These are phyloP conservation scores for Malassezia yamatoensis DNA, from an alignment of 1,284 basidiomycete genomes.

Conservation along the genomic window DNA sequence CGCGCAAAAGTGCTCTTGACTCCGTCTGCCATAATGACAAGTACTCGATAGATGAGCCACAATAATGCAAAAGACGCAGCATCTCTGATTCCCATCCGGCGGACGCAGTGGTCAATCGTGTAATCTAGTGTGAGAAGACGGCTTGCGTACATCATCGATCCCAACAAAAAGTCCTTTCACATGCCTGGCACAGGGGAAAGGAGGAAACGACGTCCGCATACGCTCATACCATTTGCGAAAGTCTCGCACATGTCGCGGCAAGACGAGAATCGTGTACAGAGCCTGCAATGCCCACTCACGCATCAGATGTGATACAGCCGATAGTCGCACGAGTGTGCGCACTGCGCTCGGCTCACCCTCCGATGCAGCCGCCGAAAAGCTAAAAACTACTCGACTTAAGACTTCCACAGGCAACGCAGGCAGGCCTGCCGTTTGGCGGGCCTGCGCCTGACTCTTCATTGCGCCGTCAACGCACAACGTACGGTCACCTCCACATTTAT, in stretches of 20 bases:
- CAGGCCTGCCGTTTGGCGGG: slow-evolving; percentile 6
- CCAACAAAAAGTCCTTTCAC: slow-evolving; percentile 31
- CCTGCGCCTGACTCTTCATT: slow-evolving; percentile 1
- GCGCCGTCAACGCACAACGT: not conserved
- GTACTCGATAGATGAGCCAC: slow-evolving; percentile 30
- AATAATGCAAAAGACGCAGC: slow-evolving; percentile 36
- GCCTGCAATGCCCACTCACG: slow-evolving; percentile 32
- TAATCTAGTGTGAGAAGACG: slow-evolving; percentile 17
- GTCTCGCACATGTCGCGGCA: slow-evolving; percentile 41
- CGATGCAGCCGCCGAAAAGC: slow-evolving; percentile 21
- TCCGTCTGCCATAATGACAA: slow-evolving; percentile 42
- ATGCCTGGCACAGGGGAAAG: slow-evolving; percentile 30
- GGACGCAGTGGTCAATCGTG: slow-evolving; percentile 33
- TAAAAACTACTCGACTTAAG: slow-evolving; percentile 22
- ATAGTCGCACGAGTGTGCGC: slow-evolving; percentile 25
- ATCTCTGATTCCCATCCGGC: slow-evolving; percentile 45
- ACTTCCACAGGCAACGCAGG: slow-evolving; percentile 34
- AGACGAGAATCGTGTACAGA: slow-evolving; percentile 32
- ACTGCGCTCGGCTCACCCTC: slow-evolving; percentile 25
- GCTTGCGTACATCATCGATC: slow-evolving; percentile 27
- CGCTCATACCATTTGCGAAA: slow-evolving; percentile 40
- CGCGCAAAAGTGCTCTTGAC: slow-evolving; percentile 35
- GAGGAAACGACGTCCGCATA: slow-evolving; percentile 27
- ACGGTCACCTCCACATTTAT: not conserved
- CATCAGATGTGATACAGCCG: slow-evolving; percentile 24